phyloP scores from a whole-genome alignment of 2,329 filamentous ascomycete genomes.

The Cladosporium sp. region DNA sequence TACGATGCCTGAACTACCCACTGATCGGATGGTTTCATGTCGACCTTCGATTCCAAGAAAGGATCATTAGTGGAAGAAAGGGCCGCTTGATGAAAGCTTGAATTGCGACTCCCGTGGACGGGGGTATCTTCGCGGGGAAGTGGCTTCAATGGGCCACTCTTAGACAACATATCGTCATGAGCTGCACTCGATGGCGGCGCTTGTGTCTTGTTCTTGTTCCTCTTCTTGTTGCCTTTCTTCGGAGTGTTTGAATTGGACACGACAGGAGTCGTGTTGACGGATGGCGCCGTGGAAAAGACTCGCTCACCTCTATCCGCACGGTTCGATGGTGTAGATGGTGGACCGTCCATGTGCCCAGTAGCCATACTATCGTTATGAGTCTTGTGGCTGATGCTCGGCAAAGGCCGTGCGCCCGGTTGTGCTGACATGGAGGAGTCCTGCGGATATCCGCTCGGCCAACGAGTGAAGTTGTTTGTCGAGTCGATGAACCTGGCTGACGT shows the following conservation, averaged over 20 bases:
- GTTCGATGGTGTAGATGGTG: not conserved
- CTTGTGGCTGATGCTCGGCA: not conserved
- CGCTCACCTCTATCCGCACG: not conserved
- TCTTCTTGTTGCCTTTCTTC: conserved; percentile 13
- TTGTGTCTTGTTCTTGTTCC: conserved; percentile 11
- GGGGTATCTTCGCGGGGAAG: no score
- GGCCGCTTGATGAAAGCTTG: no score
- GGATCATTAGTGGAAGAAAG: no score
- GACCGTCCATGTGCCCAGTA: not conserved
- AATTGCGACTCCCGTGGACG: no score
- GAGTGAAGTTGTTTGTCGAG: not conserved
- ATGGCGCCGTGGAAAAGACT: not conserved
- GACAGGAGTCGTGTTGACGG: conserved; percentile 15
- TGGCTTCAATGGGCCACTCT: not conserved
- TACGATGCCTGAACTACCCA: no score
- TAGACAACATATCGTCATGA: not conserved
- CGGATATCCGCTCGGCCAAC: not conserved
- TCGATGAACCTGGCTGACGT: not conserved
- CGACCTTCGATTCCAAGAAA: no score
- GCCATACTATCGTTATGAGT: not conserved
- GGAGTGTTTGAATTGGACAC: conserved; percentile 17
- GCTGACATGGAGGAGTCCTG: not conserved
- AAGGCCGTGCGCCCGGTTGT: no score
- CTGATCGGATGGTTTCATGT: no score
- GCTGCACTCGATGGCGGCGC: not conserved